Conservation (phyloP, 202 grass and related monocot genomes). For the Zoysia matrella region DNA sequence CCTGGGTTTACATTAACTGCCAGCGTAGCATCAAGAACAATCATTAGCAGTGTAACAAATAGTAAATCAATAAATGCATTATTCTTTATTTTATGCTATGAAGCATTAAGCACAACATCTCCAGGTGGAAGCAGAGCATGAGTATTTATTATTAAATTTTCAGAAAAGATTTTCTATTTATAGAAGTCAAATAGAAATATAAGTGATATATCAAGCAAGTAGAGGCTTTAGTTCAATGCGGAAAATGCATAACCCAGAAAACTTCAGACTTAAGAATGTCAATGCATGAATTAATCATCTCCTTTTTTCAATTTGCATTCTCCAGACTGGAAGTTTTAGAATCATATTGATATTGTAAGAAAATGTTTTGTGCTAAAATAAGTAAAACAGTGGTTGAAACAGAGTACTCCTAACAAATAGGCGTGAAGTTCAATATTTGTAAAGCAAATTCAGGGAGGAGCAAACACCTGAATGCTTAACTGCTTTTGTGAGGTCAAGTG, state of each 20-base stretch:
- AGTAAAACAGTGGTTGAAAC: neutral
- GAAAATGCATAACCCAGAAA: constrained; percentile 14
- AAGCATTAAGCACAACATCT: neutral
- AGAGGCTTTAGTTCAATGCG: constrained; percentile 21
- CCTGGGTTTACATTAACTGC: constrained; percentile 62
- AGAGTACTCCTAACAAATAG: constrained; percentile 1
- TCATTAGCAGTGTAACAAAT: neutral
- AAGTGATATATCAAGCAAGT: constrained; percentile 1
- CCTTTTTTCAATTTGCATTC: neutral
- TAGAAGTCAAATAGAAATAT: constrained; percentile 8
- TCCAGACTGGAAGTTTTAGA: constrained; percentile 3
- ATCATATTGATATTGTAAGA: constrained; percentile 19
- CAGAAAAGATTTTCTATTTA: neutral
- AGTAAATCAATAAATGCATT: neutral
- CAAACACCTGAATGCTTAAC: constrained; percentile 60
- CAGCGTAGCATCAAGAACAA: constrained; percentile 31
- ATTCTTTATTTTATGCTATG: neutral
- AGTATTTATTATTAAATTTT: constrained; percentile 19
- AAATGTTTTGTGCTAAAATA: constrained; percentile 1
- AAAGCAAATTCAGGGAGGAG: neutral
- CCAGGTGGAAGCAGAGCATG: constrained; percentile 4
- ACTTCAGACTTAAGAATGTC: constrained; percentile 11
- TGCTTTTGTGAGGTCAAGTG: constrained; percentile 63
- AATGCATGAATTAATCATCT: constrained; percentile 10
- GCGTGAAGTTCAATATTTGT: neutral